phyloP scores from a whole-genome alignment of 2,329 filamentous ascomycete genomes.

The Penicillium crustosum region DNA sequence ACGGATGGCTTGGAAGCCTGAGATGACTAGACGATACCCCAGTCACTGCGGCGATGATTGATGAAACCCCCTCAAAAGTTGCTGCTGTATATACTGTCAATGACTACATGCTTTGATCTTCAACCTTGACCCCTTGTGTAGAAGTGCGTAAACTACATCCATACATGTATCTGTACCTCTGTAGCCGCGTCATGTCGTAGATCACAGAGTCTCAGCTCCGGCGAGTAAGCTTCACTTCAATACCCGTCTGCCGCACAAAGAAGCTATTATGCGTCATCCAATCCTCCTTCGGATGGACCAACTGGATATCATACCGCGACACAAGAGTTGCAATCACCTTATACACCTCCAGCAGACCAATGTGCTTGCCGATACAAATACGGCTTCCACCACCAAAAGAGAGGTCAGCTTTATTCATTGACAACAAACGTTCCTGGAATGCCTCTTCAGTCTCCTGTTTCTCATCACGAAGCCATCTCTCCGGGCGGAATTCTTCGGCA shows the following conservation, averaged over 20 bases:
- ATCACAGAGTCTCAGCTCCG: neutral
- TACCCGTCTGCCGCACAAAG: constrained; percentile 59
- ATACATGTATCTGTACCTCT: neutral
- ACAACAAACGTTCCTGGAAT: constrained; percentile 35
- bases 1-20: constrained; percentile 25
- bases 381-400: constrained; percentile 56
- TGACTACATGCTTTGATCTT: constrained; percentile 17
- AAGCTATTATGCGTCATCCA: constrained; percentile 57
- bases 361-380: constrained; percentile 56
- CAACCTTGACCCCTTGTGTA: neutral
- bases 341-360: constrained; percentile 59
- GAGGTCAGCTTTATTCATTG: constrained; percentile 42
- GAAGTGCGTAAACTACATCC: neutral
- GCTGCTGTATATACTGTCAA: constrained; percentile 29
- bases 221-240: constrained; percentile 46
- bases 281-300: constrained; percentile 50
- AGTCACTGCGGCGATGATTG: constrained; percentile 31
- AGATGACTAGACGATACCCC: constrained; percentile 38
- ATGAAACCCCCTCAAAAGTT: constrained; percentile 30
- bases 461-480: constrained; percentile 48
- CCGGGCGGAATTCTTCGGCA: constrained; percentile 47
- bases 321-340: constrained; percentile 58
- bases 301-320: constrained; percentile 50
- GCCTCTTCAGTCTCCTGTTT: constrained; percentile 34
- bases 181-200: neutral